Percentiles rank a stretch among this genome's conserved stretches.
Evolutionary conservation across 495 filamentous ascomycete species (phyloP).

Genomic region (Lepraria neglecta): DNA sequence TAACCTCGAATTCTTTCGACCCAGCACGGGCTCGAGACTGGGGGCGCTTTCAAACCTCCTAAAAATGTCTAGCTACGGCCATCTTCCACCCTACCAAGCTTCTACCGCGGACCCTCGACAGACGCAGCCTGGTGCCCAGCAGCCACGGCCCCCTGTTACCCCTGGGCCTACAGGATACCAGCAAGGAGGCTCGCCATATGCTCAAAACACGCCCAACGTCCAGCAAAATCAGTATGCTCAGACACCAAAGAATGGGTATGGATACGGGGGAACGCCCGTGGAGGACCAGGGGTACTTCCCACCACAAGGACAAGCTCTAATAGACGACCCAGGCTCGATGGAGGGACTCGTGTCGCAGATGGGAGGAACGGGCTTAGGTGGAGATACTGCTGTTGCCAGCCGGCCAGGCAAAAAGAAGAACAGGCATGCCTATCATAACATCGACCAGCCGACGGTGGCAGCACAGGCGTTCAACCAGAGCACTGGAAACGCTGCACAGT

Average conservation of each 20-base stretch:
- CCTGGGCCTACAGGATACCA: conserved; percentile 32
- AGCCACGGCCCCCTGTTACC: conserved; percentile 31
- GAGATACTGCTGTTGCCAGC: conserved; percentile 49
- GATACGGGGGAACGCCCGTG: conserved; percentile 28
- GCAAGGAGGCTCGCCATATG: conserved; percentile 21
- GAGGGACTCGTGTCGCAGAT: conserved; percentile 76
- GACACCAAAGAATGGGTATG: conserved; percentile 26
- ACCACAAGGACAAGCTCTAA: conserved; percentile 22
- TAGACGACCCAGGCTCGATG: conserved; percentile 38
- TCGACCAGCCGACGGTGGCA: conserved; percentile 61
- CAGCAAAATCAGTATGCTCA: conserved; percentile 25
- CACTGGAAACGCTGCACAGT: conserved; percentile 54
- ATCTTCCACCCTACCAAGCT: conserved; percentile 12
- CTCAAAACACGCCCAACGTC: conserved; percentile 17
- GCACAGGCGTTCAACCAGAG: conserved; percentile 62
- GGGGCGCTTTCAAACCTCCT: neutral
- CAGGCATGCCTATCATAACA: conserved; percentile 81
- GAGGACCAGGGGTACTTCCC: conserved; percentile 32
- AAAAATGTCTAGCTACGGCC: conserved; percentile 16
- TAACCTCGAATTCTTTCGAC: neutral
- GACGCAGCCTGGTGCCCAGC: conserved; percentile 8
- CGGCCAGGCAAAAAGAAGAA: conserved; percentile 83
- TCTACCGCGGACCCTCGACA: conserved; percentile 44
- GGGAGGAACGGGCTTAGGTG: conserved; percentile 69
- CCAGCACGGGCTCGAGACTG: neutral